Percentiles rank a stretch among this genome's conserved stretches.
phyloP scores from a whole-genome alignment of 768 basidiomycete species.

The Chalciporus sphaerocephalus region DNA sequence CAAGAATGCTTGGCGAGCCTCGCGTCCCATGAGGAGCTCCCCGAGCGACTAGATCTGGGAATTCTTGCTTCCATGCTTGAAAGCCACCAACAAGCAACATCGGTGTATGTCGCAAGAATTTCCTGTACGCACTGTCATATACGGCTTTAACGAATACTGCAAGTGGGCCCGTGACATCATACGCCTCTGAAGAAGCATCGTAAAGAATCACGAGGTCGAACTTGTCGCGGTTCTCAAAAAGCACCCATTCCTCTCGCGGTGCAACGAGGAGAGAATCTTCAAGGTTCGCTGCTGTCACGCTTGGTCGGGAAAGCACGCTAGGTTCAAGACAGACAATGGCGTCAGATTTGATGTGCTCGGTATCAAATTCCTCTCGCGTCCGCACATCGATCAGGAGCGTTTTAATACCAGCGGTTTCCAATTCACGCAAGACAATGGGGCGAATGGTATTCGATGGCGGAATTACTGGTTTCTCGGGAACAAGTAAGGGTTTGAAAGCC shows the following conservation, averaged over 20 bases:
- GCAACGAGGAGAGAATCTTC: conserved; percentile 72
- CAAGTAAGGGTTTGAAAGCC: conserved; percentile 28
- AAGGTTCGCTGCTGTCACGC: conserved; percentile 60
- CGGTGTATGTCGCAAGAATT: conserved; percentile 68
- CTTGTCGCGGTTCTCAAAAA: conserved; percentile 83
- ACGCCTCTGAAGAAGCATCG: conserved; percentile 58
- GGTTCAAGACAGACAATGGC: conserved; percentile 86
- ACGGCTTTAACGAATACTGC: conserved; percentile 62
- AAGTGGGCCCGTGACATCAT: conserved; percentile 51
- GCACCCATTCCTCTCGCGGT: conserved; percentile 61
- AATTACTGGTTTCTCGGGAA: conserved; percentile 40
- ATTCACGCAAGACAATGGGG: conserved; percentile 56
- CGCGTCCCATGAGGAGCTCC: conserved; percentile 18
- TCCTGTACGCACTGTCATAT: conserved; percentile 67
- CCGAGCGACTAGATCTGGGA: conserved; percentile 41
- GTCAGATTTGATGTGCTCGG: conserved; percentile 62
- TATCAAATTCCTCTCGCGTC: conserved; percentile 71
- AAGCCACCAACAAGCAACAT: conserved; percentile 83
- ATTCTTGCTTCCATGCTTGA: conserved; percentile 68
- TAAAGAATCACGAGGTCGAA: conserved; percentile 88
- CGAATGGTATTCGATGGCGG: conserved; percentile 57
- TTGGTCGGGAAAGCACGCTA: conserved; percentile 59
- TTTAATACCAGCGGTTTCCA: conserved; percentile 44
- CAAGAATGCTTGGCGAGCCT: conserved; percentile 15
- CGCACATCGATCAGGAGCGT: conserved; percentile 82